A percentile compares a stretch with the other conserved stretches of the same genome.
These are phyloP conservation scores for Pleurostoma richardsiae DNA, from an alignment of 2,329 filamentous ascomycete species.

Conservation along the genomic window DNA sequence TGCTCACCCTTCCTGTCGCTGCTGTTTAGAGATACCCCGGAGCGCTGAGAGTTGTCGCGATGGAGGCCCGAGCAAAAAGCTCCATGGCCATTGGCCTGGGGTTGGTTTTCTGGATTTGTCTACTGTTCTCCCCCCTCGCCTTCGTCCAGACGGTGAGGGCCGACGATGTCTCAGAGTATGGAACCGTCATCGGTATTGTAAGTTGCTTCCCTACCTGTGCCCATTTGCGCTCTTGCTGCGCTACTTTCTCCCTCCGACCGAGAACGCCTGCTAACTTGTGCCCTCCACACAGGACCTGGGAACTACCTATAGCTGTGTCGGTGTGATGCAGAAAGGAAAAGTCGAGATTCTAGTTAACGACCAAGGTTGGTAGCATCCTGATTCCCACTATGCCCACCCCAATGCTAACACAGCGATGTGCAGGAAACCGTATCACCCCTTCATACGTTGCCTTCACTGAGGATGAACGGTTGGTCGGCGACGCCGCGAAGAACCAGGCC, in stretches of 20 bases:
- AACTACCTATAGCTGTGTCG: slow-evolving; percentile 85
- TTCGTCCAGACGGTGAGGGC: slow-evolving; percentile 74
- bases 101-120: slow-evolving; percentile 84
- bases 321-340: slow-evolving; percentile 93
- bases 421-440: slow-evolving; percentile 87
- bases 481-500: slow-evolving; percentile 95
- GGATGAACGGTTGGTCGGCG: slow-evolving; percentile 93
- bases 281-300: slow-evolving; percentile 60
- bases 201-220: slow-evolving; percentile 21
- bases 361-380: slow-evolving; percentile 42
- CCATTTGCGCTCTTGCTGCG: neutral
- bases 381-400: neutral
- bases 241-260: neutral
- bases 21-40: slow-evolving; percentile 12
- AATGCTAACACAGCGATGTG: slow-evolving; percentile 5
- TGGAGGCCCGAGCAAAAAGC: slow-evolving; percentile 14
- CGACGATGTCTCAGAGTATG: slow-evolving; percentile 72
- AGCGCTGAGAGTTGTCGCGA: slow-evolving; percentile 4
- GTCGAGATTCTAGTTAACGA: slow-evolving; percentile 96
- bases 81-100: slow-evolving; percentile 56
- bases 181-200: slow-evolving; percentile 90
- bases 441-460: slow-evolving; percentile 97
- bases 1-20: slow-evolving; percentile 19
- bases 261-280: slow-evolving; percentile 13
- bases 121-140: slow-evolving; percentile 82